Conservation (phyloP, 202 grass and related monocot species). For the Panicum hallii region DNA sequence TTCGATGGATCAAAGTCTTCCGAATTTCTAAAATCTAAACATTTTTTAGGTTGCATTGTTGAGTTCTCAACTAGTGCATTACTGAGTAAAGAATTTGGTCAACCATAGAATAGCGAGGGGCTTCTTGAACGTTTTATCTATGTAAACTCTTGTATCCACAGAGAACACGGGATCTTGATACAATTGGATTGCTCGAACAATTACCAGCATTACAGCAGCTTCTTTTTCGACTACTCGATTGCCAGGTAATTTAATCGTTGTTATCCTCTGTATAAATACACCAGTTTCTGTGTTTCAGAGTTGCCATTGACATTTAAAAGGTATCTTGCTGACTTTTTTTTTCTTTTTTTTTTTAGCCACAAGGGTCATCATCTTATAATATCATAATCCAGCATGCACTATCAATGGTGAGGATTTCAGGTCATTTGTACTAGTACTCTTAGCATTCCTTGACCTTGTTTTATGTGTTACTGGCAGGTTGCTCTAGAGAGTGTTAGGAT, state of each 20-base stretch:
- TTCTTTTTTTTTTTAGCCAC: conserved; percentile 63
- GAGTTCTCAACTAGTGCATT: not conserved
- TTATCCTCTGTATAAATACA: not conserved
- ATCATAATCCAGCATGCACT: conserved; percentile 88
- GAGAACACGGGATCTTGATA: conserved; percentile 75
- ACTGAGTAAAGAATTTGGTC: not conserved
- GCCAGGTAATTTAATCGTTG: conserved; percentile 66
- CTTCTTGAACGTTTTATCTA: conserved; percentile 27
- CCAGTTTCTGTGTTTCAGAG: conserved; percentile 21
- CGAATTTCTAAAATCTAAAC: not conserved
- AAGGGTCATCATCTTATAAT: conserved; percentile 86
- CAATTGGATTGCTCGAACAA: conserved; percentile 71
- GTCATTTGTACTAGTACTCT: conserved; percentile 24
- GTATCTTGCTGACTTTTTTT: conserved; percentile 21
- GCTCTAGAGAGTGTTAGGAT: conserved; percentile 85
- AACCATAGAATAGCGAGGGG: not conserved
- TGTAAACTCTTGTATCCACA: conserved; percentile 45
- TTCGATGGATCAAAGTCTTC: not conserved
- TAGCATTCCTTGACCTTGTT: conserved; percentile 48
- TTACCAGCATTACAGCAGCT: conserved; percentile 82
- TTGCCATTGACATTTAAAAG: conserved; percentile 14
- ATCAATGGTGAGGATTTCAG: conserved; percentile 73
- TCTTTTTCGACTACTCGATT: conserved; percentile 80
- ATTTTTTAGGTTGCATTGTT: conserved; percentile 3
- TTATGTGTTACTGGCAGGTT: conserved; percentile 66